phyloP scores from a whole-genome alignment of 192 early-diverging fungal genomes.

The Backusella circina region DNA sequence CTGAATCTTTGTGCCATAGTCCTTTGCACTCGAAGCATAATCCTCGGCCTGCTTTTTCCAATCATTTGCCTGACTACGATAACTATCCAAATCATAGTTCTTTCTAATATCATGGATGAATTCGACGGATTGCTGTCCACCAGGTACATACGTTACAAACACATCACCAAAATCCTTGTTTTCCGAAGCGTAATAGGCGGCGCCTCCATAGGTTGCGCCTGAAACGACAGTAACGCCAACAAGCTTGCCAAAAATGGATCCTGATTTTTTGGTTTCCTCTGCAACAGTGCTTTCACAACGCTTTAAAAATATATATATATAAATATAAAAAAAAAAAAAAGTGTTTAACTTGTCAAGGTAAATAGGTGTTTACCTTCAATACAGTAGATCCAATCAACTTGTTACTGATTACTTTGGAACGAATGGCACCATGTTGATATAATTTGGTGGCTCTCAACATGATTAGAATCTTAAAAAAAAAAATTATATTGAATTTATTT shows the following conservation, averaged over 20 bases:
- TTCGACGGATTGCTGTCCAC: constrained; percentile 47
- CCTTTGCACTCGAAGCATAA: constrained; percentile 20
- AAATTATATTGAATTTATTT: neutral
- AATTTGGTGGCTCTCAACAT: constrained; percentile 22
- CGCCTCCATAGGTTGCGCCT: constrained; percentile 43
- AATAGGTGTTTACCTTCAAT: constrained; percentile 7
- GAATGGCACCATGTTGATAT: constrained; percentile 10
- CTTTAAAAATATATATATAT: neutral
- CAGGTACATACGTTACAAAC: constrained; percentile 59
- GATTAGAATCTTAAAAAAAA: neutral
- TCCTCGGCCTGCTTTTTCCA: constrained; percentile 25
- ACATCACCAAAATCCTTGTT: constrained; percentile 53
- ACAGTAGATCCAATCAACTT: neutral
- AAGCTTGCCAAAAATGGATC: constrained; percentile 16
- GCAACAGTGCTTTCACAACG: constrained; percentile 22
- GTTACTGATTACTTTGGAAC: constrained; percentile 3
- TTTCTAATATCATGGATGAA: constrained; percentile 47
- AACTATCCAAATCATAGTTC: constrained; percentile 36
- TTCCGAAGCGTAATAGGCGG: constrained; percentile 46
- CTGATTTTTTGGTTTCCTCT: neutral
- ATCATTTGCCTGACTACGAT: constrained; percentile 29
- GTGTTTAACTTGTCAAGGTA: neutral
- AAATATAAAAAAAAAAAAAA: neutral
- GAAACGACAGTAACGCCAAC: constrained; percentile 21
- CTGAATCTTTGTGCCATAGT: neutral